Conservation (phyloP, 2,329 filamentous ascomycete genomes). For the Pseudocercospora eumusae region DNA sequence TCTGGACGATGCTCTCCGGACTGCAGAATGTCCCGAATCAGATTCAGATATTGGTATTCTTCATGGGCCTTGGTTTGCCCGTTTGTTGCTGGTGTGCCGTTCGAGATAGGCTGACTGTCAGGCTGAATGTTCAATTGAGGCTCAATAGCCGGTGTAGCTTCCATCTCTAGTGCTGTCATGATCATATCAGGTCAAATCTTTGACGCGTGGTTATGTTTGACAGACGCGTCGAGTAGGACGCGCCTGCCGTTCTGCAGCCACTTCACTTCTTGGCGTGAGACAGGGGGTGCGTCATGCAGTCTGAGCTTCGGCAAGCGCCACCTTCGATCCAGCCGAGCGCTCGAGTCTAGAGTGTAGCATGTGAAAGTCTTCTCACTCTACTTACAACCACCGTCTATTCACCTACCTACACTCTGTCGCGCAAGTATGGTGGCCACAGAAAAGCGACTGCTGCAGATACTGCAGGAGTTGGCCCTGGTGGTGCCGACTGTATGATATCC, state of each 20-base stretch:
- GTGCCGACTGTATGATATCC: constrained; percentile 10
- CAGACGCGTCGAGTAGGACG: constrained; percentile 20
- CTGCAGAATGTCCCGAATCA: constrained; percentile 81
- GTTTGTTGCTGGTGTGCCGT: constrained; percentile 18
- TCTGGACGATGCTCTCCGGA: constrained; percentile 87
- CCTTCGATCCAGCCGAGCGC: constrained; percentile 7
- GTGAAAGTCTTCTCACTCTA: constrained; percentile 12
- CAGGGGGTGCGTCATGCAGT: neutral
- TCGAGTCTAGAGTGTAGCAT: neutral
- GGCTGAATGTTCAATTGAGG: constrained; percentile 25
- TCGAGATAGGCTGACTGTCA: constrained; percentile 16
- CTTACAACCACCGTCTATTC: neutral
- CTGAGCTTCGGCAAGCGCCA: constrained; percentile 8
- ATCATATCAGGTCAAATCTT: constrained; percentile 9
- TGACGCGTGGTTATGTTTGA: constrained; percentile 9
- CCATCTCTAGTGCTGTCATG: constrained; percentile 37
- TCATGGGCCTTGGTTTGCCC: constrained; percentile 60
- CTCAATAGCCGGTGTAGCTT: constrained; percentile 22
- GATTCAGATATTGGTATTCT: constrained; percentile 89
- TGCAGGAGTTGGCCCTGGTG: constrained; percentile 11
- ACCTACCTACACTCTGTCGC: neutral
- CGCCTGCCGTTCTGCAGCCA: constrained; percentile 10
- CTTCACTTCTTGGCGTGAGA: constrained; percentile 7
- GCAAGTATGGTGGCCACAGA: constrained; percentile 2
- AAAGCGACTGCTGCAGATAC: constrained; percentile 7